Evolutionary conservation across 306 rosid genomes (phyloP).

Genomic region (Prunus fruticosa): DNA sequence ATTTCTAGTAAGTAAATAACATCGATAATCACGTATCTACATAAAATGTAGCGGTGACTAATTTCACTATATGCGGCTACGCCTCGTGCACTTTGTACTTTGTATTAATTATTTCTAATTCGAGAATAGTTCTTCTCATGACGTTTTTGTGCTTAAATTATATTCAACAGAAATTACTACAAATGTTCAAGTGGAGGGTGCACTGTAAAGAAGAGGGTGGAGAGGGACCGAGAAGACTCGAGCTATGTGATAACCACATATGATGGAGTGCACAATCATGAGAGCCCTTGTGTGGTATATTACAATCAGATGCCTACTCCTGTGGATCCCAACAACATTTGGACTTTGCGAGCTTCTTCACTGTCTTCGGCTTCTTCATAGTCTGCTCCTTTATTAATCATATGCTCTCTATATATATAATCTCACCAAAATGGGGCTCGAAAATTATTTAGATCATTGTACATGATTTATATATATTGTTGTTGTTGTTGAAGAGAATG

Average conservation of each 20-base stretch:
- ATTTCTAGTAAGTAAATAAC: too few relatives aligned
- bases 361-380: slow-evolving; percentile 29
- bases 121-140: too few relatives aligned
- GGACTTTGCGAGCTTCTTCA: slow-evolving; percentile 22
- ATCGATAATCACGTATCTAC: too few relatives aligned
- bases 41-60: too few relatives aligned
- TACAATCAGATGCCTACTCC: slow-evolving; percentile 30
- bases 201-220: slow-evolving; percentile 77
- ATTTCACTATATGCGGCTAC: too few relatives aligned
- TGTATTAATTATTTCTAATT: too few relatives aligned
- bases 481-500: too few relatives aligned
- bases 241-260: slow-evolving; percentile 80
- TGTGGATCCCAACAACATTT: slow-evolving; percentile 14
- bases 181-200: slow-evolving; percentile 79
- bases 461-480: too few relatives aligned
- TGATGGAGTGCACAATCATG: slow-evolving; percentile 79
- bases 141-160: not conserved
- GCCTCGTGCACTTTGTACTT: too few relatives aligned
- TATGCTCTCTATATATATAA: too few relatives aligned
- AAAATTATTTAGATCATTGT: too few relatives aligned
- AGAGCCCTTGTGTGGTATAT: slow-evolving; percentile 40
- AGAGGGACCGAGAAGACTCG: slow-evolving; percentile 70
- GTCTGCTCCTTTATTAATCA: not conserved
- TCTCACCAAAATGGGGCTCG: too few relatives aligned
- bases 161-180: slow-evolving; percentile 62